phyloP scores from a whole-genome alignment of 2,329 filamentous ascomycete genomes.

The Bisporella sp. region DNA sequence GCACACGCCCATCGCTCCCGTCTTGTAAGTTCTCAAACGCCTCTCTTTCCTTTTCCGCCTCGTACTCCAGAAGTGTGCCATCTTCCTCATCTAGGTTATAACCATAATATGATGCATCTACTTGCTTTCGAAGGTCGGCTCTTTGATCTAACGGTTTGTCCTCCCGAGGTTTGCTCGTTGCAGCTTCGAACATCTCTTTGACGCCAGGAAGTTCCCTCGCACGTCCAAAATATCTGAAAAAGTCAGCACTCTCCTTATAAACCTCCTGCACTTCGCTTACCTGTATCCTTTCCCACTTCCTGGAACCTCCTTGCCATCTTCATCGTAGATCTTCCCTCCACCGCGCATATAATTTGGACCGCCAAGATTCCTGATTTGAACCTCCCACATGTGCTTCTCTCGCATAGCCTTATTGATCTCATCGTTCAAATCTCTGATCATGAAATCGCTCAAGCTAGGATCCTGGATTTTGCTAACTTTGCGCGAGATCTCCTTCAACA shows the following conservation, averaged over 20 bases:
- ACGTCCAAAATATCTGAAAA: constrained; percentile 84
- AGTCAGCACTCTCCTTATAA: neutral
- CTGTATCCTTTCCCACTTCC: constrained; percentile 83
- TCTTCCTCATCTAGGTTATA: constrained; percentile 93
- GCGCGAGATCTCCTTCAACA: constrained; percentile 92
- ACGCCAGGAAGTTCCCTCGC: constrained; percentile 88
- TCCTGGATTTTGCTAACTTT: constrained; percentile 98
- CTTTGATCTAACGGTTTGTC: constrained; percentile 59
- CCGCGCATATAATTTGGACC: constrained; percentile 76
- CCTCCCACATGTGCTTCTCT: constrained; percentile 99
- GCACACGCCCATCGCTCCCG: constrained; percentile 48
- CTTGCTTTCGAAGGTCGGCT: constrained; percentile 64
- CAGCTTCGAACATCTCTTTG: constrained; percentile 89
- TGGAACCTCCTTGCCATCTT: constrained; percentile 47
- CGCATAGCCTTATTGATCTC: constrained; percentile 99
- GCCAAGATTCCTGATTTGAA: constrained; percentile 91
- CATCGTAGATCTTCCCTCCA: constrained; percentile 44
- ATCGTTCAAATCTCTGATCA: constrained; percentile 96
- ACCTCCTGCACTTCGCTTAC: constrained; percentile 50
- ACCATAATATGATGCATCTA: constrained; percentile 93
- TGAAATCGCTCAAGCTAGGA: constrained; percentile 82
- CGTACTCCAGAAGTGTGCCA: constrained; percentile 70
- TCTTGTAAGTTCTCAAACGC: constrained; percentile 62
- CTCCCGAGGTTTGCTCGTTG: constrained; percentile 47
- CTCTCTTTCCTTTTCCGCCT: constrained; percentile 76